These are phyloP conservation scores for Endoconidiophora polonica DNA, from an alignment of 2,329 filamentous ascomycete genomes.

Conservation along the genomic window DNA sequence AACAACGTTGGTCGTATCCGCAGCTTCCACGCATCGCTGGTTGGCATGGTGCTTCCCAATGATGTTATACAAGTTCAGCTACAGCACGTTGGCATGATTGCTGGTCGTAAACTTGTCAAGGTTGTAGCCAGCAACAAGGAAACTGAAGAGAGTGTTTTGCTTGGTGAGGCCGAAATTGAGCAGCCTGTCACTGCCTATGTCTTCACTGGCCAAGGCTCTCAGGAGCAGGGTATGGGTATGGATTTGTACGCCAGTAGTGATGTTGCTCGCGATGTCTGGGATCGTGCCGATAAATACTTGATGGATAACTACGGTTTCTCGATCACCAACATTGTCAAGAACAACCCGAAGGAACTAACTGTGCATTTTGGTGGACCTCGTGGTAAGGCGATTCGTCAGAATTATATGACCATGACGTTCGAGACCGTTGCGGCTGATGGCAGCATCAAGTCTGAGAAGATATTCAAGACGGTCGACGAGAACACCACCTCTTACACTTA, in stretches of 20 bases:
- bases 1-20: constrained; percentile 95
- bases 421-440: constrained; percentile 92
- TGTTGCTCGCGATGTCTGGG: constrained; percentile 95
- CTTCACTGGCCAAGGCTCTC: constrained; percentile 94
- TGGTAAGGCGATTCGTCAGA: constrained; percentile 92
- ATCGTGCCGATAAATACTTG: constrained; percentile 92
- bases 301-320: constrained; percentile 97
- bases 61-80: constrained; percentile 90
- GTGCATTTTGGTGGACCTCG: constrained; percentile 95
- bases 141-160: constrained; percentile 86
- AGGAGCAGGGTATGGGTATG: constrained; percentile 99
- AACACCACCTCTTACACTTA: constrained; percentile 93
- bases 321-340: constrained; percentile 97
- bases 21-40: constrained; percentile 89
- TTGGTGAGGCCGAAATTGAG: constrained; percentile 93
- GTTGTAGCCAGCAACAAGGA: constrained; percentile 92
- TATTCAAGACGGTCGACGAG: constrained; percentile 96
- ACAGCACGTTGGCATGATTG: constrained; percentile 93
- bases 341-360: constrained; percentile 97
- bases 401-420: constrained; percentile 99
- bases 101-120: constrained; percentile 98
- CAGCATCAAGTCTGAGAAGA: constrained; percentile 92
- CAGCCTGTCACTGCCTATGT: constrained; percentile 94
- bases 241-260: constrained; percentile 86
- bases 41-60: constrained; percentile 97